These are phyloP conservation scores for Taphrina deformans DNA, from an alignment of 1,139 yeast genomes.

Conservation along the genomic window DNA sequence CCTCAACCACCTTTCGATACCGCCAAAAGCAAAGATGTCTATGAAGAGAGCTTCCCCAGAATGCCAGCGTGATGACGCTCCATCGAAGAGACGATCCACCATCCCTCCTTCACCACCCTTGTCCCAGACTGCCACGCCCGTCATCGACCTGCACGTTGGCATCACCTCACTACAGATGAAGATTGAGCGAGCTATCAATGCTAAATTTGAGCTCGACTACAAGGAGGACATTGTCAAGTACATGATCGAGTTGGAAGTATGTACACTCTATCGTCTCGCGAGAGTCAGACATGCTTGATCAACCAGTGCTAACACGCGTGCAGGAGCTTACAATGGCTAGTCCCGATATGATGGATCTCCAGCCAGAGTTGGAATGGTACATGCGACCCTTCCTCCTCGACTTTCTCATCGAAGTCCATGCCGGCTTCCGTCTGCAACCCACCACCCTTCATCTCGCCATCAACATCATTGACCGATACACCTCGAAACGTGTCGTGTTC, in stretches of 20 bases:
- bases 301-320: constrained; percentile 42
- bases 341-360: constrained; percentile 76
- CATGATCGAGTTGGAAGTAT: constrained; percentile 45
- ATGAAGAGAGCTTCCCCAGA: constrained; percentile 27
- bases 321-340: constrained; percentile 48
- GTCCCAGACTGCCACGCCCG: constrained; percentile 16
- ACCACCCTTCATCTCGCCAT: constrained; percentile 78
- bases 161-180: constrained; percentile 24
- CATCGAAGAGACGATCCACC: constrained; percentile 26
- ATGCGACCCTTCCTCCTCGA: constrained; percentile 89
- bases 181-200: constrained; percentile 39
- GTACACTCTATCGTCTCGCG: background rate
- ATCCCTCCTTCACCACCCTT: constrained; percentile 30
- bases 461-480: constrained; percentile 83
- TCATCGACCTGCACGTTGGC: background rate
- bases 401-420: constrained; percentile 77
- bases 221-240: constrained; percentile 46
- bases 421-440: constrained; percentile 70
- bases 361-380: constrained; percentile 89
- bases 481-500: constrained; percentile 87
- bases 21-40: background rate
- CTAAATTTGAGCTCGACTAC: constrained; percentile 45
- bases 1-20: background rate
- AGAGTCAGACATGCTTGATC: background rate
- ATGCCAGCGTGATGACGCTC: constrained; percentile 23